Percentiles rank a stretch among this genome's conserved stretches.
phyloP scores from a whole-genome alignment of 345 rosid species.

The Populus alba region DNA sequence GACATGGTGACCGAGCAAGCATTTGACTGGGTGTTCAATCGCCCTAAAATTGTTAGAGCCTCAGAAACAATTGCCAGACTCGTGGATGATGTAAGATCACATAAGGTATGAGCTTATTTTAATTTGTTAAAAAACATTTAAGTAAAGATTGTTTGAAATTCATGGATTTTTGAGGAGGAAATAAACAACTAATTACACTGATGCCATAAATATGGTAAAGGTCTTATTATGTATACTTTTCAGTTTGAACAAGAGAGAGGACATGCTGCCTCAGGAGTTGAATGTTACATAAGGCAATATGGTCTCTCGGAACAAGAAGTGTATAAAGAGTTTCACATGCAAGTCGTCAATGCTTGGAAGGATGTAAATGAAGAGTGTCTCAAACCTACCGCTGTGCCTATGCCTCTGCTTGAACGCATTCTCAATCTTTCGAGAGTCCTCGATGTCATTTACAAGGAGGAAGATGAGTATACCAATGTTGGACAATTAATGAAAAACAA shows the following conservation, averaged over 20 bases:
- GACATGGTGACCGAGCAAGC: slow-evolving; percentile 12
- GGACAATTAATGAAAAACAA: too few species aligned
- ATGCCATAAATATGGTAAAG: too few species aligned
- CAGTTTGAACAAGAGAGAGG: slow-evolving; percentile 11
- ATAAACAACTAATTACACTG: too few species aligned
- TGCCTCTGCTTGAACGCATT: slow-evolving; percentile 8
- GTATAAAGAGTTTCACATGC: not conserved
- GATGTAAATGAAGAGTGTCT: slow-evolving; percentile 27
- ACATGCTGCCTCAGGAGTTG: not conserved
- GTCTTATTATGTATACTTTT: not conserved
- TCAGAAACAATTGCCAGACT: slow-evolving; percentile 18
- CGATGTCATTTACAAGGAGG: too few species aligned
- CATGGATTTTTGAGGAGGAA: too few species aligned
- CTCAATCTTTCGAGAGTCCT: slow-evolving; percentile 14
- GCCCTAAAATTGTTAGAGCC: slow-evolving; percentile 22
- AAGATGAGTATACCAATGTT: too few species aligned
- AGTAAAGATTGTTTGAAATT: not conserved
- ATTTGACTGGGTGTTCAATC: slow-evolving; percentile 17
- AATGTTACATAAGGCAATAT: slow-evolving; percentile 4
- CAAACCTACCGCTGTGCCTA: not conserved
- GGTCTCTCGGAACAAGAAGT: slow-evolving; percentile 6
- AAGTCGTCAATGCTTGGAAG: slow-evolving; percentile 25
- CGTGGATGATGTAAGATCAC: slow-evolving; percentile 28
- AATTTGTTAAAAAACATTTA: too few species aligned
- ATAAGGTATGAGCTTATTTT: not conserved